Evolutionary conservation across 768 basidiomycete genomes (phyloP).

Genomic region (Agrocybe pediades): DNA sequence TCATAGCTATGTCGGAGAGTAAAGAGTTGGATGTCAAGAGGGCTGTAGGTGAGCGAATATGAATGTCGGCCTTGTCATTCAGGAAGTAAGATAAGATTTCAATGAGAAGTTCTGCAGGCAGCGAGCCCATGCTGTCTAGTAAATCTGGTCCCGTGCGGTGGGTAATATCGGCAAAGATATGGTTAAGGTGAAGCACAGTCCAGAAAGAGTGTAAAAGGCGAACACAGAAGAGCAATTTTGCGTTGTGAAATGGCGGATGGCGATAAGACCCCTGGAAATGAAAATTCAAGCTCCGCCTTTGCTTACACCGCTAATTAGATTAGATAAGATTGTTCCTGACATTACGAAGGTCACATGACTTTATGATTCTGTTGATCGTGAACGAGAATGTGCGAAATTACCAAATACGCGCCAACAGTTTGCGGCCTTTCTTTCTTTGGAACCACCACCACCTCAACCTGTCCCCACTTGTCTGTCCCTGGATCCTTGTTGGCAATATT

Average conservation of each 20-base stretch:
- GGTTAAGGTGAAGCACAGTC: too few relatives aligned
- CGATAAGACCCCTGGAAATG: too few relatives aligned
- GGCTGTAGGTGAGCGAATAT: conserved; percentile 1
- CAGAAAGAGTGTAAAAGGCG: too few relatives aligned
- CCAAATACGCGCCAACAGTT: conserved; percentile 40
- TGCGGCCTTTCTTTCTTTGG: conserved; percentile 45
- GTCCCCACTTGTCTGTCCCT: conserved; percentile 25
- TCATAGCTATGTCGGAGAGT: conserved; percentile 15
- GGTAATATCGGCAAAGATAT: too few relatives aligned
- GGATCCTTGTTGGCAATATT: conserved; percentile 7
- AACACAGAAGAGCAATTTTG: too few relatives aligned
- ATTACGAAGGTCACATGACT: neutral
- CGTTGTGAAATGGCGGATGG: too few relatives aligned
- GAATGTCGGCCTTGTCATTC: neutral
- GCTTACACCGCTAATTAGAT: too few relatives aligned
- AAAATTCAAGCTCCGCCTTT: too few relatives aligned
- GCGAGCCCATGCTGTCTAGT: conserved; percentile 4
- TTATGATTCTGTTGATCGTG: conserved; percentile 21
- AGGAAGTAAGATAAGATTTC: conserved; percentile 17
- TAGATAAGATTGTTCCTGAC: conserved; percentile 3
- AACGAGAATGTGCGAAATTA: conserved; percentile 21
- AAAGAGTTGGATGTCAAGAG: conserved; percentile 17
- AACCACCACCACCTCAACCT: conserved; percentile 41
- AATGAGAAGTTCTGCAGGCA: conserved; percentile 18
- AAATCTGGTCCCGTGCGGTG: too few relatives aligned